Evolutionary conservation across 495 filamentous ascomycete genomes (phyloP).

Genomic region (Lasiosphaeris hirsuta): DNA sequence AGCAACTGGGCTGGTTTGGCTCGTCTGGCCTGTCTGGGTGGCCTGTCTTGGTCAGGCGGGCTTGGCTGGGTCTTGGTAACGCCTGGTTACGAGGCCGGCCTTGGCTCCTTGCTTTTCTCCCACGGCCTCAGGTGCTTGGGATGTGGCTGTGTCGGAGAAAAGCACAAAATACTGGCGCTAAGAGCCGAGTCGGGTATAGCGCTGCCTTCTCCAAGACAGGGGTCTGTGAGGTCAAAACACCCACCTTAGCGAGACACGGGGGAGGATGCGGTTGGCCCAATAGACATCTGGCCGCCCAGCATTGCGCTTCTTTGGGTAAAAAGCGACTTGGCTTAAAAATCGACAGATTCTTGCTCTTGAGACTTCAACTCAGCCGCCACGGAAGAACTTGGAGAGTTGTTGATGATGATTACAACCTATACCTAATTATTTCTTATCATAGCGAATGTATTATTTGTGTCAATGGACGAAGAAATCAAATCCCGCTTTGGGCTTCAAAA

Average conservation of each 20-base stretch:
- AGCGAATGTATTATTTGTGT: no score
- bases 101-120: no score
- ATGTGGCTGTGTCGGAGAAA: neutral
- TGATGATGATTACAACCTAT: neutral
- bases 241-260: neutral
- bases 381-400: neutral
- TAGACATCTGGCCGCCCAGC: neutral
- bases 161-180: neutral
- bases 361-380: neutral
- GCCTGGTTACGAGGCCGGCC: no score
- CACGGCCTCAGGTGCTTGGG: no score
- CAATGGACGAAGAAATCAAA: no score
- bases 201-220: no score
- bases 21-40: no score
- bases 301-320: neutral
- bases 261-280: neutral
- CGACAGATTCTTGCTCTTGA: neutral
- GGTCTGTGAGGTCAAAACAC: neutral
- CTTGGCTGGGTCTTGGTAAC: no score
- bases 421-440: no score
- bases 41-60: no score
- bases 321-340: neutral
- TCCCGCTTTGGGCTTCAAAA: no score
- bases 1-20: no score
- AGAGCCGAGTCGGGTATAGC: neutral